Evolutionary conservation across 148 eudicot genomes (phyloP), one percentile per base, ranked within the genome.

Genomic region (Chenopodium formosanum): DNA sequence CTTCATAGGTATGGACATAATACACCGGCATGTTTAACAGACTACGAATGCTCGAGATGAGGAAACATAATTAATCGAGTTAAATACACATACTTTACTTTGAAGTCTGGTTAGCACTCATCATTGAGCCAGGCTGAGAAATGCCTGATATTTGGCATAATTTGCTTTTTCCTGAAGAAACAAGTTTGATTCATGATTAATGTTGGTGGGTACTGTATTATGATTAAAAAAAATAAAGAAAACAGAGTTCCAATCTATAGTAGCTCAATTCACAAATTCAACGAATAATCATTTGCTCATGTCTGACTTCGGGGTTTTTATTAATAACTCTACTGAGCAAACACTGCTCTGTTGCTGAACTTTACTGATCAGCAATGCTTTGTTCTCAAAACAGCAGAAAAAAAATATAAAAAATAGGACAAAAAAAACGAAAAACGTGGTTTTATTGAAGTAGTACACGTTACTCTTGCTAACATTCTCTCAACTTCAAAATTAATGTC

Each of bases 161-260:
- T 58, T 79, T 79, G 86, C 86, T 79, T 75, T 75, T 68, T 60
- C 34, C 63, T 79, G 32, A 83, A 79, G 86, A 63, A 78, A 74
- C 82, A 74, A 79, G 80, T 75, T 75, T 72, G 58, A 17, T 72
- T 16, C 82, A 73, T 58, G 50, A 77, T 77, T 69, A 44, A 82
- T 31, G 27, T 58, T 27, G 50, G 70, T 62, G 50, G 68, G 40
- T 82, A 23, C 47, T 65, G 48, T 23, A 3, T 7, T 32, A 3
- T 11, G 63, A 22, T 32, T 1, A 32, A 19, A 17, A 17, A 37
- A 13, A 78, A 29, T 25, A 25, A 37, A 66, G 16, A 50, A 25
- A 46, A 50, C 2, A 25, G 37, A 46, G 14, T 23, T 37, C 31
- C 32, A 76, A n/a, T 23, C 10, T 46, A 48, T n/a, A 31, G 27